Conservation (phyloP, 1,284 basidiomycete genomes). For the Apiotrichum akiyoshidainum region DNA sequence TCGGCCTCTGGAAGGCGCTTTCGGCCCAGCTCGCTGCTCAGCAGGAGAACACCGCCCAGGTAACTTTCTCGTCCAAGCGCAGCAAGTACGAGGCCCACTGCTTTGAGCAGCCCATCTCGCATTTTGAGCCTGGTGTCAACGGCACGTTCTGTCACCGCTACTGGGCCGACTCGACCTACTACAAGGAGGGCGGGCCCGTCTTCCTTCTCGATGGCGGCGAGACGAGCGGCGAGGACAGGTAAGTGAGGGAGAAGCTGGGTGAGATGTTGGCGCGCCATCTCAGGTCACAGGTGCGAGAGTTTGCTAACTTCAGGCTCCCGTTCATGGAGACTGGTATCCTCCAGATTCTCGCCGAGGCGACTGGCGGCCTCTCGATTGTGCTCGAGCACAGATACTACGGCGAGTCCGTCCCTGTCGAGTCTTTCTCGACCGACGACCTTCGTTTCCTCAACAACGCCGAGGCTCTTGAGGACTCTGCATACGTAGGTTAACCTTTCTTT, state of each 20-base stretch:
- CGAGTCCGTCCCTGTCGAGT: slow-evolving; percentile 64
- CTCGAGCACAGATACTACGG: slow-evolving; percentile 78
- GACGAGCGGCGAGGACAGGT: slow-evolving; percentile 55
- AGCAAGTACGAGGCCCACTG: slow-evolving; percentile 53
- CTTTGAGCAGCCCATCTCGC: slow-evolving; percentile 82
- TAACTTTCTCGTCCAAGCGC: background rate
- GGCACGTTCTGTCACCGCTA: slow-evolving; percentile 60
- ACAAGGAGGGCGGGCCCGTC: slow-evolving; percentile 70
- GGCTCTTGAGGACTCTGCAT: slow-evolving; percentile 84
- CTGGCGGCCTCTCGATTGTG: slow-evolving; percentile 76
- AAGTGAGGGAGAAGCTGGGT: slow-evolving; percentile 3
- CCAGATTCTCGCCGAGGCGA: slow-evolving; percentile 76
- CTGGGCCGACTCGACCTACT: slow-evolving; percentile 84
- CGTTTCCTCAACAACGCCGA: slow-evolving; percentile 85
- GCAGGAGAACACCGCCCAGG: background rate
- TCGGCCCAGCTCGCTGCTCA: slow-evolving; percentile 30
- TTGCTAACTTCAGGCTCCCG: slow-evolving; percentile 32
- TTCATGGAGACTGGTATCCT: slow-evolving; percentile 65
- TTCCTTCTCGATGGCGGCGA: slow-evolving; percentile 81
- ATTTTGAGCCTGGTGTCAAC: slow-evolving; percentile 51
- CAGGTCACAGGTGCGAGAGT: background rate
- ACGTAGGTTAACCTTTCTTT: slow-evolving; percentile 26
- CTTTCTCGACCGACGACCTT: slow-evolving; percentile 71
- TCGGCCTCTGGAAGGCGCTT: slow-evolving; percentile 37
- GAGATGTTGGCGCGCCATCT: too few relatives aligned